Percentiles rank a stretch among this genome's conserved stretches.
Conservation (phyloP, 306 rosid genomes). For the Canavalia gladiata region DNA sequence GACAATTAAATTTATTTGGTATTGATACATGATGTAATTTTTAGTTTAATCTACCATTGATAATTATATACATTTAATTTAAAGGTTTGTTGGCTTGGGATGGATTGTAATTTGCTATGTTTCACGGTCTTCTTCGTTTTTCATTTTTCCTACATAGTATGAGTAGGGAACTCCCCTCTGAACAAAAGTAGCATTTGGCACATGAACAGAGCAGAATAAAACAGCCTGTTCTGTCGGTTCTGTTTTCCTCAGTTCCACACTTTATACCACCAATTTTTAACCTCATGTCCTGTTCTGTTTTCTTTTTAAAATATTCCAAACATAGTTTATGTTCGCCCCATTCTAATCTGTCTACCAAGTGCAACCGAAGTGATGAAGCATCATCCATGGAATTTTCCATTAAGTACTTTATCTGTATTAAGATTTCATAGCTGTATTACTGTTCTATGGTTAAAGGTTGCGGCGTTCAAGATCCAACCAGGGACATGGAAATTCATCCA, state of each 20-base stretch:
- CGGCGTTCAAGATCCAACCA: not conserved
- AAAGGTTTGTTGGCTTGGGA: conserved; percentile 10
- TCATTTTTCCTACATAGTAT: conserved; percentile 1
- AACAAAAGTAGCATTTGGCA: not conserved
- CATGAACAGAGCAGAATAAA: not conserved
- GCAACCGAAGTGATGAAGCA: not conserved
- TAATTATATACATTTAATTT: not conserved
- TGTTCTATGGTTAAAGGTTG: not conserved
- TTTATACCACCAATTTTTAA: not conserved
- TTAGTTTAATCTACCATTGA: not conserved
- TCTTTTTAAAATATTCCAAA: not conserved
- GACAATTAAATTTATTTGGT: not conserved
- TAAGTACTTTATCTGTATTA: not conserved
- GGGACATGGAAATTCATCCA: not conserved
- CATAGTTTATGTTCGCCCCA: not conserved
- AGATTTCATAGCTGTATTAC: not conserved
- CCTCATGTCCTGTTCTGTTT: not conserved
- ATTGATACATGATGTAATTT: conserved; percentile 9
- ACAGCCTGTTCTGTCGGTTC: not conserved
- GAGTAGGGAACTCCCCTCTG: conserved; percentile 6
- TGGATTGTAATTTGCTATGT: not conserved
- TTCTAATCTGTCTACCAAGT: not conserved
- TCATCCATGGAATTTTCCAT: conserved; percentile 14
- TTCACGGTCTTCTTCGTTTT: not conserved
- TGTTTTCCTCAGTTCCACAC: not conserved